Evolutionary conservation across 2,329 filamentous ascomycete species (phyloP).

Genomic region (Chaetomiaceae sp.): DNA sequence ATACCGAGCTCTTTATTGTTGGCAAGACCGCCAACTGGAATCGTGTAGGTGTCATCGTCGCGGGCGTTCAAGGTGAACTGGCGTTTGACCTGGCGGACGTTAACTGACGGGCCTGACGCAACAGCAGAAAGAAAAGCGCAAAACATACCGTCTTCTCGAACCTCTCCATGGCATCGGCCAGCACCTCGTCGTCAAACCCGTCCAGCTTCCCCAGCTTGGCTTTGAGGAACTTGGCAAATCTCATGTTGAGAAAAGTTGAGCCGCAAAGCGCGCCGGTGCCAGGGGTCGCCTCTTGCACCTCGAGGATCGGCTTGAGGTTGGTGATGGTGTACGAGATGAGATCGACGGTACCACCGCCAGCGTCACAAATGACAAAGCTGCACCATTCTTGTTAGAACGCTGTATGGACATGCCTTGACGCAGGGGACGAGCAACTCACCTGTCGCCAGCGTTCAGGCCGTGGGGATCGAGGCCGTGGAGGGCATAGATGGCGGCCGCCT

Average conservation of each 20-base stretch:
- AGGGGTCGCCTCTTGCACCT: conserved; percentile 45
- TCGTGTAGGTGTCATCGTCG: conserved; percentile 35
- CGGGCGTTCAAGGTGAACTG: conserved; percentile 32
- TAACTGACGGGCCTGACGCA: conserved; percentile 1
- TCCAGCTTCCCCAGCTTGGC: conserved; percentile 40
- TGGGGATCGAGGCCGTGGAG: conserved; percentile 40
- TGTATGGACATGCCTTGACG: too few species aligned
- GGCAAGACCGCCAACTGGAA: conserved; percentile 35
- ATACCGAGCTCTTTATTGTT: conserved; percentile 37
- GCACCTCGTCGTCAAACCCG: conserved; percentile 38
- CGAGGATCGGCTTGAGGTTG: conserved; percentile 38
- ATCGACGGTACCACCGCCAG: conserved; percentile 51
- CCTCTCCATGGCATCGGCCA: conserved; percentile 37
- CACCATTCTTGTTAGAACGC: too few species aligned
- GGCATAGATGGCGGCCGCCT: conserved; percentile 48
- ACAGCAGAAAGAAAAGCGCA: background rate
- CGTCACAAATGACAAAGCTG: conserved; percentile 49
- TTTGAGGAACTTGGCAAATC: conserved; percentile 42
- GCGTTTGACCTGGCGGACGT: conserved; percentile 32
- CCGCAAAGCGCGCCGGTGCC: conserved; percentile 48
- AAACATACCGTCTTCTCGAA: conserved; percentile 38
- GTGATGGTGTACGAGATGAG: conserved; percentile 49
- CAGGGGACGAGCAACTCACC: too few species aligned
- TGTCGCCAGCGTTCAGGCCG: conserved; percentile 40
- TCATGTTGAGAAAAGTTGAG: conserved; percentile 44